Evolutionary conservation across 345 rosid species (phyloP).

Genomic region (Citrus australasica): DNA sequence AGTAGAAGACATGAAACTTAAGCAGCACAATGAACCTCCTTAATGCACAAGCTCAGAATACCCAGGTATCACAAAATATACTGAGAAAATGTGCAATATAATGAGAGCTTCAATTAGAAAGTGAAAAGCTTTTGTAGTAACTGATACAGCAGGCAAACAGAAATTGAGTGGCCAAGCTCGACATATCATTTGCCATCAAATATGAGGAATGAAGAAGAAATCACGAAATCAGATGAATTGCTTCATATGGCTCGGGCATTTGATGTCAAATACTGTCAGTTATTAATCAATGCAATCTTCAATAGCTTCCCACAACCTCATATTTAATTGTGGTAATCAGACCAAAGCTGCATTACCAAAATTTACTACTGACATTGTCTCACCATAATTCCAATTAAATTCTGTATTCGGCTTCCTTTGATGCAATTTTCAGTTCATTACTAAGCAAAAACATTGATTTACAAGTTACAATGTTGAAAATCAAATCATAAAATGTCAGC

Average conservation of each 20-base stretch:
- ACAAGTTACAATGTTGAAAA: background rate
- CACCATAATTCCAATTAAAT: background rate
- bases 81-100: background rate
- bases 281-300: background rate
- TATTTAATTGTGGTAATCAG: background rate
- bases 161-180: background rate
- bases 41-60: background rate
- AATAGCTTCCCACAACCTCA: background rate
- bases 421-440: background rate
- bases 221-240: background rate
- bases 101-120: background rate
- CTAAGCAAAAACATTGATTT: background rate
- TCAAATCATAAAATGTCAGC: background rate
- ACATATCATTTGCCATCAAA: background rate
- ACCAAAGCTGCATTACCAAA: background rate
- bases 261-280: background rate
- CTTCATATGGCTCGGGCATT: background rate
- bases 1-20: conserved; percentile 1
- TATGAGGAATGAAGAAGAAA: background rate
- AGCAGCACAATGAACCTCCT: background rate
- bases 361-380: background rate
- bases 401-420: background rate
- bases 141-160: background rate
- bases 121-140: background rate
- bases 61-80: background rate